Evolutionary conservation across 805 yeast species (phyloP), one percentile per base, ranked within the genome.

Genomic region (Yueomyces sinensis): DNA sequence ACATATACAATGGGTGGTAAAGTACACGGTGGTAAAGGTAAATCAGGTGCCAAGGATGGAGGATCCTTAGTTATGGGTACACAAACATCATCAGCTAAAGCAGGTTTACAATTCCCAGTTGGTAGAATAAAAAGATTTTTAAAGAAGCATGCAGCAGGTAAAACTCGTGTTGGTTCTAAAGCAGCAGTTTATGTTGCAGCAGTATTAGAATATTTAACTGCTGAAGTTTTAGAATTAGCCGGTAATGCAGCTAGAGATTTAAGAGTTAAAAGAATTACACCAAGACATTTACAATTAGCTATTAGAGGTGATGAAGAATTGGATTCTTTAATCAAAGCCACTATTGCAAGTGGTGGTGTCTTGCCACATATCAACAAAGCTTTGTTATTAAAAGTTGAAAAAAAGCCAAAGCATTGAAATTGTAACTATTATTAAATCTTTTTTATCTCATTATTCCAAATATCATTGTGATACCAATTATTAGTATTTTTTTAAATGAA

Each of bases 331-430:
- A 81, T 89, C 56, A 79, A 83, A 63, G 94, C 95, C 39, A 89
- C 96, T 39, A 89, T 89, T 58, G 95, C 96, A 29, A 84, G 79
- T 49, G 97, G 97, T 70, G 97, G 97, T 77, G 97, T 89, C 36
- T 68, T 89, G 59, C 97, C 97, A 37, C 94, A 84, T 58, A 82
- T 83, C 55, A 82, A 83, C 65, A 77, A 79, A 59, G 84, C 83
- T 37, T 66, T 81, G 51, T 65, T 81, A 46, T 72, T 82, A 54
- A 79, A 82, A 65, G 83, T 76, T 35, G 87, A 78, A 56, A 72
- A 74, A 63, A 65, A 66, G 46, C 29, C 18, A 11, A 31, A 27
- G 24, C 24, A 20, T 20, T 20, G n/a, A n/a, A n/a, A n/a, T n/a
- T n/a, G n/a, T n/a, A n/a, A n/a, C n/a, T n/a, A n/a, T n/a, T n/a